Evolutionary conservation across 1,284 basidiomycete genomes (phyloP).

Genomic region (Anthracocystis walkeri): DNA sequence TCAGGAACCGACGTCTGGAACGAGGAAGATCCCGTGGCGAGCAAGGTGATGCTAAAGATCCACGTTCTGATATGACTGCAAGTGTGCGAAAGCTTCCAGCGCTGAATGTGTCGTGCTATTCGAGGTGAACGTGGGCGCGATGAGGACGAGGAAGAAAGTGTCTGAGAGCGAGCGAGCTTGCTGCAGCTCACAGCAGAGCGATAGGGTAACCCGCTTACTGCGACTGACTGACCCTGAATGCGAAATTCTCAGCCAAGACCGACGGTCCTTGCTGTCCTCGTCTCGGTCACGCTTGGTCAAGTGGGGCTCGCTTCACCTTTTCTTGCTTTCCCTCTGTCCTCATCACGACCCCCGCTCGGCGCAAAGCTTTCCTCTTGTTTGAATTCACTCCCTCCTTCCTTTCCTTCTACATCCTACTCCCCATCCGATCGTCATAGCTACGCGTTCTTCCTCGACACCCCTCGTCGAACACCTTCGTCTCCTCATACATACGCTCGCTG

Average conservation of each 20-base stretch:
- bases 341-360: slow-evolving; percentile 7
- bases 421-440: neutral
- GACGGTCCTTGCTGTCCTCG: slow-evolving; percentile 3
- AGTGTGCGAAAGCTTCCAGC: neutral
- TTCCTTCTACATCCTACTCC: neutral
- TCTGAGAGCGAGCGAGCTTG: slow-evolving; percentile 3
- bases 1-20: neutral
- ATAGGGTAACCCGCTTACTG: neutral
- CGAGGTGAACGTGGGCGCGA: neutral
- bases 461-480: neutral
- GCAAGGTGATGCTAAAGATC: neutral
- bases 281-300: slow-evolving; percentile 13
- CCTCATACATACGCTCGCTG: neutral
- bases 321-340: slow-evolving; percentile 8
- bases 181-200: slow-evolving; percentile 3
- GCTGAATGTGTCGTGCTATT: neutral
- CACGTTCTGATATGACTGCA: neutral
- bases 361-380: neutral
- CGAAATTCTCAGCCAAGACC: slow-evolving; percentile 2
- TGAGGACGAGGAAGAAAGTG: neutral
- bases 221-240: neutral
- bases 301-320: slow-evolving; percentile 11
- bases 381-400: slow-evolving; percentile 2
- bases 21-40: neutral
- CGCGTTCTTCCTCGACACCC: slow-evolving; percentile 6